Base-by-base conservation (phyloP, 2,329 filamentous ascomycete species). In the Arthrobotrys musiformis region DNA sequence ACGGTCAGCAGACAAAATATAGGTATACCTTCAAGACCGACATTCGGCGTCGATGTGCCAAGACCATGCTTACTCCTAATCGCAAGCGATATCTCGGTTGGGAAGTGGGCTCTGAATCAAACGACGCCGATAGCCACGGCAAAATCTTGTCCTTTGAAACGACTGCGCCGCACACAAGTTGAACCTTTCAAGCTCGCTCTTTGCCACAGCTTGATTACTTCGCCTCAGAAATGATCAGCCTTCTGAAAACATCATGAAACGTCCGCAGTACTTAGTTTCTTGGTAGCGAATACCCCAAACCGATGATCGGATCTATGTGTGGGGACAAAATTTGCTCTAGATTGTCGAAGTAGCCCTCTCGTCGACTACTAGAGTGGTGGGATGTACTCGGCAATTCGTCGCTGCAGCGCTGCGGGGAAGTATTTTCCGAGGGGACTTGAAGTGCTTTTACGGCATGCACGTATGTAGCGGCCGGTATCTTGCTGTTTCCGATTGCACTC, bases 31-130 rank as follows among this genome's bases (percentile, higher is more conserved):
- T 62, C 56, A 62, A 62, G 22, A 26, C 37, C 30, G 66, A 61
- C 24, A 70, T 70, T 11, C 54, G 56, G 15, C 66, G 64, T 30
- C 54, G 52, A 19, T 35, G 5, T 35, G 30, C 30, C 30, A 44
- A 70, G 8, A 54, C 54, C 9, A 17, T 54, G 17, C 11, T 50
- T 42, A 62, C 42, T 11, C 40, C 54, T 17, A 54, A 70, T 33
- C 66, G 66, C 30, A 70, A 70, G 37, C 54, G 54, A 46, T 28
- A 70, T 7, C 54, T 70, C 30, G 66, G 66, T 26, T 70, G 54
- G 66, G 66, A 70, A 58, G 19, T 61, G 8, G 54, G 44, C 44
- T 26, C 40, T 6, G 67, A 63, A 42, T 54, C 44, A 37, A 63
- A 70, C 44, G 67, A 63, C 17, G 63, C 15, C 11, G 67, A 70